A percentile compares a stretch with the other conserved stretches of the same genome.
phyloP scores from a whole-genome alignment of 441 rosid species.

The Croton setiger region DNA sequence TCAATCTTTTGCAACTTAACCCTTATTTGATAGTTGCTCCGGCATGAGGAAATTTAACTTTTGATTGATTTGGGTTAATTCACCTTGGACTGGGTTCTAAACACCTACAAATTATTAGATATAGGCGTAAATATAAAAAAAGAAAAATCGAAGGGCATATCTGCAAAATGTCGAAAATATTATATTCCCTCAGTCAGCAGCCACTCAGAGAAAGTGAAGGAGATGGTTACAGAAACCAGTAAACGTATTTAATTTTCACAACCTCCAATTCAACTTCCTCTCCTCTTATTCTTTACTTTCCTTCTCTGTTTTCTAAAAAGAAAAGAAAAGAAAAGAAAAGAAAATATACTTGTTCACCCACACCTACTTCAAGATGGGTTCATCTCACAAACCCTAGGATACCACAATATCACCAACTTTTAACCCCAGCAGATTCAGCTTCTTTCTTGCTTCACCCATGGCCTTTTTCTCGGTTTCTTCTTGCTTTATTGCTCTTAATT shows the following conservation, averaged over 20 bases:
- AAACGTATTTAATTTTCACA: conserved; percentile 67
- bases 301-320: conserved; percentile 32
- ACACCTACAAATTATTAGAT: too few species aligned
- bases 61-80: too few species aligned
- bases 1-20: too few species aligned
- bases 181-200: conserved; percentile 47
- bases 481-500: conserved; percentile 28
- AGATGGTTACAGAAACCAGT: conserved; percentile 36
- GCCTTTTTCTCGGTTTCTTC: conserved; percentile 30
- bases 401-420: not conserved
- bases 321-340: conserved; percentile 22
- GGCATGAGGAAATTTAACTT: too few species aligned
- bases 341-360: not conserved
- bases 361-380: conserved; percentile 36
- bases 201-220: conserved; percentile 33
- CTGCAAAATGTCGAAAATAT: conserved; percentile 29
- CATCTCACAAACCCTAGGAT: conserved; percentile 42
- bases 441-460: conserved; percentile 44
- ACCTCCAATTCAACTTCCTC: conserved; percentile 33
- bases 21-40: too few species aligned
- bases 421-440: conserved; percentile 25
- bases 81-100: too few species aligned
- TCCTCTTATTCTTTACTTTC: conserved; percentile 33
- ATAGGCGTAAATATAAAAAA: not conserved
- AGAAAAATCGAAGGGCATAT: not conserved